Conservation (phyloP, 106 monocot species). For the Dioscorea zingiberensis region DNA sequence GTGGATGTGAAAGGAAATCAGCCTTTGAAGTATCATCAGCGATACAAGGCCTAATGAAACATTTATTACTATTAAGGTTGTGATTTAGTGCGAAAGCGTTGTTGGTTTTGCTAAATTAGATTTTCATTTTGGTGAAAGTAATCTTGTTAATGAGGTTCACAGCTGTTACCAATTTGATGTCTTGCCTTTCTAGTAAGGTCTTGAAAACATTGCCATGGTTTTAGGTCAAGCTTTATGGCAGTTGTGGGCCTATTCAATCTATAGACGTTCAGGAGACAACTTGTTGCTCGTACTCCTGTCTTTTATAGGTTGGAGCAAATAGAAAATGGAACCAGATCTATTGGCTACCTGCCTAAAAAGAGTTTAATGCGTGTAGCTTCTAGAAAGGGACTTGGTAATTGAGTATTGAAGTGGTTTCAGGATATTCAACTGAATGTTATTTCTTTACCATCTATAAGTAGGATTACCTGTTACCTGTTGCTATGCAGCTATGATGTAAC, state of each 20-base stretch:
- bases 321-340: conserved; percentile 46
- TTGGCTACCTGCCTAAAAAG: conserved; percentile 88
- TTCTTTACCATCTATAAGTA: no score
- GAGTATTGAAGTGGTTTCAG: no score
- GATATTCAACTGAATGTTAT: no score
- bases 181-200: no score
- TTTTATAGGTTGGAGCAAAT: conserved; percentile 83
- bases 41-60: conserved; percentile 91
- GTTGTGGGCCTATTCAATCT: conserved; percentile 52
- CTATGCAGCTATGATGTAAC: no score
- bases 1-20: conserved; percentile 73
- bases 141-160: no score
- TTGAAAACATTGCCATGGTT: no score
- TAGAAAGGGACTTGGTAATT: conserved; percentile 79
- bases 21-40: conserved; percentile 88
- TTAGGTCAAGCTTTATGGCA: conserved; percentile 79
- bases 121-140: no score
- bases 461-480: no score
- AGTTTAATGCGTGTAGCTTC: conserved; percentile 97
- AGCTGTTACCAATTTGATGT: no score
- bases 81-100: no score
- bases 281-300: conserved; percentile 76
- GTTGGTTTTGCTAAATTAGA: no score
- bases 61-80: conserved; percentile 82
- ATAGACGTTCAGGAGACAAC: conserved; percentile 68